Percentiles rank a stretch among this genome's conserved stretches.
Evolutionary conservation across 73 alveolate species (phyloP).

Genomic region (Breviolum minutum): DNA sequence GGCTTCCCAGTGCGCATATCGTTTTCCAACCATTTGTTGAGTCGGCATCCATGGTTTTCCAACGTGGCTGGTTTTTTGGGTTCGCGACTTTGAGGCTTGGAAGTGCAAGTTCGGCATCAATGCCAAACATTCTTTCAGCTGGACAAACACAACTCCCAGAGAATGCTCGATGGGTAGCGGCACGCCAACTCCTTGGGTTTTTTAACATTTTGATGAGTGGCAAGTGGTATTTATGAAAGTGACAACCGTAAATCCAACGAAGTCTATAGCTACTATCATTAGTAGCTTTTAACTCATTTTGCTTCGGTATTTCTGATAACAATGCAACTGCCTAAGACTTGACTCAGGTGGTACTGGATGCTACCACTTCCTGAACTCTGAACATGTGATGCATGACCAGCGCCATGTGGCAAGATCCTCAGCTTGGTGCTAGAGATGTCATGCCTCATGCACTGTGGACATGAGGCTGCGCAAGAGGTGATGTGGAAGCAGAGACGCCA

Average conservation of each 20-base stretch:
- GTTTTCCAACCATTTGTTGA: no score
- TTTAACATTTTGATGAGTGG: background rate
- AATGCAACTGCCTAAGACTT: background rate
- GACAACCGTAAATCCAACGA: background rate
- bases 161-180: conserved; percentile 80
- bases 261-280: no score
- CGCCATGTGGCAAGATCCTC: conserved; percentile 37
- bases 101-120: conserved; percentile 24
- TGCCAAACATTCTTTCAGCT: conserved; percentile 35
- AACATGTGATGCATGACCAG: conserved; percentile 71
- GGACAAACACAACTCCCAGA: conserved; percentile 67
- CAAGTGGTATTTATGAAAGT: background rate
- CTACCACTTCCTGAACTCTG: conserved; percentile 49
- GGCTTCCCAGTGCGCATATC: no score
- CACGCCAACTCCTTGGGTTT: background rate
- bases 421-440: background rate
- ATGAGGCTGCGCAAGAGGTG: conserved; percentile 26
- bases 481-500: conserved; percentile 60
- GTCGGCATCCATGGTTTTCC: no score
- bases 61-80: no score
- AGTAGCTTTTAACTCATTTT: background rate
- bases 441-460: background rate
- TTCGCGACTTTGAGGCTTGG: background rate
- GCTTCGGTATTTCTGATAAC: background rate
- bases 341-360: conserved; percentile 65